A percentile compares a stretch with the other conserved stretches of the same genome.
phyloP scores from a whole-genome alignment of 2,329 filamentous ascomycete species.

The Trichophyton schoenleinii region DNA sequence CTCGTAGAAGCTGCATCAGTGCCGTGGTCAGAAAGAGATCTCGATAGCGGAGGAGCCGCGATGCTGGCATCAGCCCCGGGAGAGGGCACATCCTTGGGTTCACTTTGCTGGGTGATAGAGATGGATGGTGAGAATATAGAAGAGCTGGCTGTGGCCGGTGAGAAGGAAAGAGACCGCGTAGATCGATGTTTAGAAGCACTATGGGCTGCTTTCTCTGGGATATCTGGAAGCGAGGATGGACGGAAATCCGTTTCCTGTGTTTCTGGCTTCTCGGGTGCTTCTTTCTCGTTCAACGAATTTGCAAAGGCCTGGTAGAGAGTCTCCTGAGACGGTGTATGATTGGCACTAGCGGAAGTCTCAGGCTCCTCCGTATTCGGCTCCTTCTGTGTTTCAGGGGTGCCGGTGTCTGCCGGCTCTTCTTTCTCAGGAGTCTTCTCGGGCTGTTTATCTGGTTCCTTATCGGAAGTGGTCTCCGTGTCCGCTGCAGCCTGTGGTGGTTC shows the following conservation, averaged over 20 bases:
- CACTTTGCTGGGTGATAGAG: background rate
- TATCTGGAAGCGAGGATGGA: background rate
- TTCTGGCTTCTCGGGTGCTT: background rate
- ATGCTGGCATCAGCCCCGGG: background rate
- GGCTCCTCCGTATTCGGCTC: background rate
- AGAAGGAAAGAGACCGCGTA: background rate
- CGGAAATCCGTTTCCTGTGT: background rate
- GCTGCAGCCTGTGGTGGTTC: slow-evolving; percentile 18
- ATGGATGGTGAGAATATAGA: background rate
- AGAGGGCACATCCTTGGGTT: background rate
- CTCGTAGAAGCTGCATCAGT: background rate
- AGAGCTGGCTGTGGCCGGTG: background rate
- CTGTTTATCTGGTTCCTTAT: slow-evolving; percentile 8
- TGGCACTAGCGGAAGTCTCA: background rate
- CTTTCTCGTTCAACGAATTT: background rate
- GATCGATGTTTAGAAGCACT: background rate
- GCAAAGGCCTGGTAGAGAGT: background rate
- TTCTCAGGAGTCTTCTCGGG: background rate
- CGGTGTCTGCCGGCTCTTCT: background rate
- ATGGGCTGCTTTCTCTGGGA: background rate
- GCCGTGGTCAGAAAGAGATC: background rate
- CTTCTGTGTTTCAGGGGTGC: background rate
- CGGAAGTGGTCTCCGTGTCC: slow-evolving; percentile 21
- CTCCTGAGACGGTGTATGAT: background rate
- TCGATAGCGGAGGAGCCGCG: background rate